Percentiles rank a stretch among this genome's conserved stretches.
phyloP scores from a whole-genome alignment of 208 protist species.

The Tetramitus jugosus region DNA sequence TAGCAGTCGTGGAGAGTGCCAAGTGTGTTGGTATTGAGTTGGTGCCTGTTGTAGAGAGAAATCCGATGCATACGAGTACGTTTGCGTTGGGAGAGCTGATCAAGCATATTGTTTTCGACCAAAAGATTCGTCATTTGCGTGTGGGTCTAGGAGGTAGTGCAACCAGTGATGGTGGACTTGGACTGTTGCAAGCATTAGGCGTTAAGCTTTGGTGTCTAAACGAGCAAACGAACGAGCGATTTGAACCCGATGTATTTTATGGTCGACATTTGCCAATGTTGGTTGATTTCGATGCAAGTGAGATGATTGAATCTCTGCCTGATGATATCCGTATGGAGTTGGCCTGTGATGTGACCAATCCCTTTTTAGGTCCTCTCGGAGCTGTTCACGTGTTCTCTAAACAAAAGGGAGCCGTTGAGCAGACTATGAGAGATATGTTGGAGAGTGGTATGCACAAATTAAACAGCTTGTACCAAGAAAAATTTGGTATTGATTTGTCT shows the following conservation, averaged over 20 bases:
- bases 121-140: background rate
- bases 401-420: background rate
- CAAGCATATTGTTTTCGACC: background rate
- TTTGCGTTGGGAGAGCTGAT: background rate
- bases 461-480: background rate
- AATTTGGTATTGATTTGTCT: background rate
- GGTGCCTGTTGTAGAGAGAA: background rate
- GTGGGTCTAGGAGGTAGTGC: slow-evolving; percentile 1
- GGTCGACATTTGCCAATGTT: background rate
- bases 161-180: slow-evolving; percentile 19
- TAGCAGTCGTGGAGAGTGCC: background rate
- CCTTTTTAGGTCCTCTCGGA: slow-evolving; percentile 3
- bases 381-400: background rate
- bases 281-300: background rate
- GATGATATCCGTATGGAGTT: background rate
- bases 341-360: slow-evolving; percentile 18
- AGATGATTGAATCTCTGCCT: background rate
- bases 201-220: background rate
- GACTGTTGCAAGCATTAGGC: background rate
- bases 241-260: background rate
- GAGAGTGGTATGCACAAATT: slow-evolving; percentile 5
- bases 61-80: slow-evolving; percentile 2
- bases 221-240: background rate
- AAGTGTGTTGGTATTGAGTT: background rate
- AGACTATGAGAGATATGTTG: background rate